Evolutionary conservation across 441 rosid species (phyloP).

Genomic region (Mallotus japonicus): DNA sequence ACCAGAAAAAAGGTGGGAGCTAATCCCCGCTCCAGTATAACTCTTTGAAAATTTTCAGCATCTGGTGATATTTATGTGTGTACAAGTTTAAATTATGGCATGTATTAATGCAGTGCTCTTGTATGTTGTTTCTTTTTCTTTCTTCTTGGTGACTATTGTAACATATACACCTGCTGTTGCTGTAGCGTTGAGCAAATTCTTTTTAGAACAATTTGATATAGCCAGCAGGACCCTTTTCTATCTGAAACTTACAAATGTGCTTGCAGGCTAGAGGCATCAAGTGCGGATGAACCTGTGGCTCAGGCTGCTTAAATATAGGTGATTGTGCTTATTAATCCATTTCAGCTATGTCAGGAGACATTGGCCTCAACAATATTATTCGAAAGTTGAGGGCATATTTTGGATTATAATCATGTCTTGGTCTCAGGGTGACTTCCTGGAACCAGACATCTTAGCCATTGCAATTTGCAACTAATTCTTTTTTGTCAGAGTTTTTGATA

Average conservation of each 20-base stretch:
- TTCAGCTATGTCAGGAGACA: constrained; percentile 13
- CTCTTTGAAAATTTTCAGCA: not conserved
- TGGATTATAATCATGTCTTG: not conserved
- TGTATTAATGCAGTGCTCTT: not conserved
- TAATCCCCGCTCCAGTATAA: not conserved
- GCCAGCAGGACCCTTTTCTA: not conserved
- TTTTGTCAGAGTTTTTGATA: not conserved
- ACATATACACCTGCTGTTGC: not conserved
- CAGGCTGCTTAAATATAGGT: constrained; percentile 50
- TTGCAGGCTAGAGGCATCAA: constrained; percentile 57
- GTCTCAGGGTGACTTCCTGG: not conserved
- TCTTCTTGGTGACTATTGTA: not conserved
- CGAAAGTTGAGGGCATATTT: constrained; percentile 12
- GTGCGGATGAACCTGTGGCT: constrained; percentile 61
- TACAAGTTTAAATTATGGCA: not conserved
- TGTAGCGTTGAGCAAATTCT: not conserved
- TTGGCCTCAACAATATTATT: constrained; percentile 4
- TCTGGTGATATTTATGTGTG: not conserved
- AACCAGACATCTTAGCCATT: not conserved
- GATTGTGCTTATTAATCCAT: not conserved
- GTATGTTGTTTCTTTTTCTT: not conserved
- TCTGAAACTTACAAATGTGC: constrained; percentile 15
- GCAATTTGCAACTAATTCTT: not conserved
- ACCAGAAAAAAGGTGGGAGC: not conserved
- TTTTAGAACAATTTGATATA: not conserved